phyloP scores from a whole-genome alignment of 2,329 filamentous ascomycete genomes.

The Fusarium miscanthi region DNA sequence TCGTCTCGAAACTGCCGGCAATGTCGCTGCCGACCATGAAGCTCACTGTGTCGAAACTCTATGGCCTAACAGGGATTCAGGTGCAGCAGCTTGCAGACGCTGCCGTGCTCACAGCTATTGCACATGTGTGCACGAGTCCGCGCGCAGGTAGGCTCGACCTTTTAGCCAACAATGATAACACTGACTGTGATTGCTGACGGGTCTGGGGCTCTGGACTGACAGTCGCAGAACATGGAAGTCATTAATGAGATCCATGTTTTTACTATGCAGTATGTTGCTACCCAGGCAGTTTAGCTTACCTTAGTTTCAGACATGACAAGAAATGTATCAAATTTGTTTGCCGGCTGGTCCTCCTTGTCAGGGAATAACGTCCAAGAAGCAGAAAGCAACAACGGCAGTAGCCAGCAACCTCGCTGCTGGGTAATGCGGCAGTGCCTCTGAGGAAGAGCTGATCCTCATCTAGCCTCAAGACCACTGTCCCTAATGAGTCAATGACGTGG shows the following conservation, averaged over 20 bases:
- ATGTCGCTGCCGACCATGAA: conserved; percentile 11
- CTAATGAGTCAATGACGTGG: conserved; percentile 21
- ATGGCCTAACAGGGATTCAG: conserved; percentile 30
- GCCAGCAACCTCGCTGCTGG: conserved; percentile 2
- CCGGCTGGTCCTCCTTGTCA: not conserved
- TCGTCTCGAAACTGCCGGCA: conserved; percentile 14
- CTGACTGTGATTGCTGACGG: conserved; percentile 25
- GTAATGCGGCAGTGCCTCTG: not conserved
- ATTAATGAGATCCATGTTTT: conserved; percentile 24
- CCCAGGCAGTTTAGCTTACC: not conserved
- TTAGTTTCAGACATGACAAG: conserved; percentile 12
- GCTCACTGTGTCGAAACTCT: conserved; percentile 29
- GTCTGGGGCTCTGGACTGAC: conserved; percentile 42
- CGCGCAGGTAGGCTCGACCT: conserved; percentile 3
- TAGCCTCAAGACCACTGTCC: conserved; percentile 4
- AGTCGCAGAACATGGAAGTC: conserved; percentile 35
- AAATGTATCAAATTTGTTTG: not conserved
- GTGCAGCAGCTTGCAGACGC: conserved; percentile 21
- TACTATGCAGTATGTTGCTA: not conserved
- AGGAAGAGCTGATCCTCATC: conserved; percentile 30
- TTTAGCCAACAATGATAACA: conserved; percentile 15
- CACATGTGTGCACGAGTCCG: conserved; percentile 19
- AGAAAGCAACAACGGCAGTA: not conserved
- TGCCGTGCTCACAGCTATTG: conserved; percentile 24
- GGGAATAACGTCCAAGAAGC: not conserved